phyloP scores from a whole-genome alignment of 2,329 filamentous ascomycete genomes.

The Cercospora citrullina region DNA sequence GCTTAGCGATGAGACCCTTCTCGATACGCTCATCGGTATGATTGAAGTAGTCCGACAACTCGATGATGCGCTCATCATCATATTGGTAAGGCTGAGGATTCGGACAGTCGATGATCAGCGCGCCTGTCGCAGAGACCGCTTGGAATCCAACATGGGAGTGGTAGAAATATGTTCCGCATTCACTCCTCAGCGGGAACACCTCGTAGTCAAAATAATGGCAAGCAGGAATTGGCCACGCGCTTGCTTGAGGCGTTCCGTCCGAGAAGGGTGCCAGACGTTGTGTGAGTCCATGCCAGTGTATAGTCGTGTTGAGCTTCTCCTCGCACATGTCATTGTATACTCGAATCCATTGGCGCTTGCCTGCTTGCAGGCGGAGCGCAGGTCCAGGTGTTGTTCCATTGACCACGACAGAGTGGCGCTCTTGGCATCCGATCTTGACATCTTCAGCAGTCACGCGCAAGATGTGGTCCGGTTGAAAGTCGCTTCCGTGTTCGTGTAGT shows the following conservation, averaged over 20 bases:
- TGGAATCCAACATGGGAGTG: conserved; percentile 68
- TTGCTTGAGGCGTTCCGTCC: conserved; percentile 61
- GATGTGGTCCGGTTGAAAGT: conserved; percentile 48
- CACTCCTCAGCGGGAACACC: conserved; percentile 53
- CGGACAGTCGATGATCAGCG: conserved; percentile 58
- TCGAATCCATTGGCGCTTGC: conserved; percentile 55
- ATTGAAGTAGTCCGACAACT: conserved; percentile 59
- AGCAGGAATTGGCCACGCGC: conserved; percentile 66
- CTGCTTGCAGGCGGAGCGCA: conserved; percentile 49
- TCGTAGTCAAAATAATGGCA: conserved; percentile 68
- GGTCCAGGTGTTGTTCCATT: conserved; percentile 58
- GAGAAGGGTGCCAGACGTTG: conserved; percentile 62
- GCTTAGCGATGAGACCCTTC: conserved; percentile 49
- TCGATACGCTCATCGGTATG: conserved; percentile 56
- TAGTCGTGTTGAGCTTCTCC: conserved; percentile 56
- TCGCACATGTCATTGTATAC: conserved; percentile 58
- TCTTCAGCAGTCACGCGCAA: conserved; percentile 49
- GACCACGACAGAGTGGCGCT: conserved; percentile 51
- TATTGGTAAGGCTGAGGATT: conserved; percentile 56
- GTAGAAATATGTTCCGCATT: conserved; percentile 67
- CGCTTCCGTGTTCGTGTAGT: conserved; percentile 27
- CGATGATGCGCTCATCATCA: conserved; percentile 60
- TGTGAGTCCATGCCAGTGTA: conserved; percentile 69
- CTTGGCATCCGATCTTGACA: conserved; percentile 50
- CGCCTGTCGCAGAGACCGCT: conserved; percentile 57